Evolutionary conservation across 176 grass and related monocot genomes (phyloP).

Genomic region (Cenchrus purpureus): DNA sequence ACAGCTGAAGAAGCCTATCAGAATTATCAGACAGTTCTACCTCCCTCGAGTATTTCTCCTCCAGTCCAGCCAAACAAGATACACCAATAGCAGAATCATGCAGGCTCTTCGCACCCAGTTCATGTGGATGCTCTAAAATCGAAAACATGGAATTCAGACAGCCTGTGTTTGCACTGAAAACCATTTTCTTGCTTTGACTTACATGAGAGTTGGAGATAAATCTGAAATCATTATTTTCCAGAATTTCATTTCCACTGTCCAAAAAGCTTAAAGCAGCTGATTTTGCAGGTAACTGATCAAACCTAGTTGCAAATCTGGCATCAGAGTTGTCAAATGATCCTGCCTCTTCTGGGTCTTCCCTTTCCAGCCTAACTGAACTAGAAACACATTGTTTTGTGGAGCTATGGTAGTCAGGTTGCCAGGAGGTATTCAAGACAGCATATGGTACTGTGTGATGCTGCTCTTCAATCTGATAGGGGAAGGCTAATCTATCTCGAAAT

Average conservation of each 20-base stretch:
- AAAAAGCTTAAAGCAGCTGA: conserved; percentile 44
- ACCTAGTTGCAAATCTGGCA: conserved; percentile 24
- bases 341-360: conserved; percentile 2
- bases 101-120: conserved; percentile 12
- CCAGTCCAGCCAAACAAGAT: conserved; percentile 43
- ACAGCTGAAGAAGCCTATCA: conserved; percentile 29
- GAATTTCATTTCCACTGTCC: conserved; percentile 28
- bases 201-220: conserved; percentile 25
- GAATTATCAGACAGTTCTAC: conserved; percentile 32
- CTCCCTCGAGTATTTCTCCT: conserved; percentile 29
- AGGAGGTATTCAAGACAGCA: conserved; percentile 38
- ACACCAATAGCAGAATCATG: conserved; percentile 23
- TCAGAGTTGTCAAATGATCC: conserved; percentile 28
- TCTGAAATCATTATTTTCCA: conserved; percentile 39
- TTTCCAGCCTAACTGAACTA: conserved; percentile 37
- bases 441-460: conserved; percentile 31
- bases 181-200: conserved; percentile 30
- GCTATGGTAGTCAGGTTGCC: conserved; percentile 32
- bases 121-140: conserved; percentile 37
- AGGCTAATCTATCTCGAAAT: conserved; percentile 36
- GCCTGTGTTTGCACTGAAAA: conserved; percentile 31
- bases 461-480: conserved; percentile 39
- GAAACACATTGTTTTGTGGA: conserved; percentile 37
- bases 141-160: conserved; percentile 37
- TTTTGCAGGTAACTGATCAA: conserved; percentile 36